These are phyloP conservation scores for Turnera subulata DNA, from an alignment of 345 rosid genomes.

Conservation along the genomic window DNA sequence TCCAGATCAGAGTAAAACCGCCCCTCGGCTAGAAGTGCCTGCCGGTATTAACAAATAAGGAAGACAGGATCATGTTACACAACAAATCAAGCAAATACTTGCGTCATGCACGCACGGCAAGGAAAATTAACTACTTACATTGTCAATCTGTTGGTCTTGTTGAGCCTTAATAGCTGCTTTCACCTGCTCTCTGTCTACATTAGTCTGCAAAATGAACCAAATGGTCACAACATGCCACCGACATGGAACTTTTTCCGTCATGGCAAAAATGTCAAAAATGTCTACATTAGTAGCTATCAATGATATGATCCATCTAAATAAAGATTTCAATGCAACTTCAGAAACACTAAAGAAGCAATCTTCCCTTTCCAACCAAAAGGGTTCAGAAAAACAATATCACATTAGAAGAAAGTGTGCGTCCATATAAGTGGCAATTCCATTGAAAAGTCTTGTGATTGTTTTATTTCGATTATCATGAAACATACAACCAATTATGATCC, in stretches of 20 bases:
- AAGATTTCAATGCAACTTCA: background rate
- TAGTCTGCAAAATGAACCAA: constrained; percentile 49
- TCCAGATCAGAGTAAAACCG: constrained; percentile 86
- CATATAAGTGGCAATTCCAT: too few relatives aligned
- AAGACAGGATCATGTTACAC: background rate
- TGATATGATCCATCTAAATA: too few relatives aligned
- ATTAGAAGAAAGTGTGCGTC: too few relatives aligned
- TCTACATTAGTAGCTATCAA: too few relatives aligned
- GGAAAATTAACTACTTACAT: constrained; percentile 39
- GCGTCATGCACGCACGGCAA: too few relatives aligned
- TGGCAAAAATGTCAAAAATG: too few relatives aligned
- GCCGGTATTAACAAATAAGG: constrained; percentile 14
- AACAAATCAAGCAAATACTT: background rate
- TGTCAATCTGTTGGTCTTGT: constrained; percentile 95
- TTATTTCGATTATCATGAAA: too few relatives aligned
- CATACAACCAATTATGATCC: background rate
- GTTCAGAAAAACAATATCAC: too few relatives aligned
- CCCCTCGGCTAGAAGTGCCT: constrained; percentile 97
- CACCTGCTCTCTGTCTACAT: constrained; percentile 84
- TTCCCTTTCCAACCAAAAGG: background rate
- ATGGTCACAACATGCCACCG: background rate
- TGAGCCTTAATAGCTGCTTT: constrained; percentile 99
- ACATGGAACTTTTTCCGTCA: background rate
- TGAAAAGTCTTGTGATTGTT: too few relatives aligned
- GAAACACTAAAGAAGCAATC: too few relatives aligned